Base-by-base conservation (phyloP, 2,329 filamentous ascomycete genomes). In the Claviceps sorghi region DNA sequence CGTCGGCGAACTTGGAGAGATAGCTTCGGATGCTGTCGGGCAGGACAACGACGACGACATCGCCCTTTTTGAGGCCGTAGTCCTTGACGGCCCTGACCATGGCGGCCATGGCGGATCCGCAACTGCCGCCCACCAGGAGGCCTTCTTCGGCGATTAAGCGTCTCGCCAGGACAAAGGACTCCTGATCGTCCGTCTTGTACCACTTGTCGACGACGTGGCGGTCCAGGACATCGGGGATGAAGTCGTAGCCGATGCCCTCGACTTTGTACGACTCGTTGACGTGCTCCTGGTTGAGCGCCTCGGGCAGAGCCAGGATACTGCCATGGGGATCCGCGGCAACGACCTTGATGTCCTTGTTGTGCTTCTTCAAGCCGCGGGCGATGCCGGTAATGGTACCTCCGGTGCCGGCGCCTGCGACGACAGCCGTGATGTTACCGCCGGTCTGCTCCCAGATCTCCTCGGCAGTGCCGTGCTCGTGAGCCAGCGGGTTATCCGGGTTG, bases 11-110 rank as follows among this genome's bases (percentile, higher is more conserved):
- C 79, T 98, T 98, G 72, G 86, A 91, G 29, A 98, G 81, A 68
- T 98, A 98, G 70, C 88, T 96, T 63, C 93, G 80, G 65, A 98
- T 97, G 72, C 89, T 95, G 68, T 98, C 93, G 1, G 93, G 94
- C 19, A 96, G 75, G 51, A 98, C 74, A 30, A 96, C 89, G 30
- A 98, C 93, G 0, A 97, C 81, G 1, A 89, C 81, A 63, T 98
- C 90, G 53, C 86, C 86, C 65, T 90, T 86, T 57, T 80, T 79
- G 57, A 95, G 77, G n/a, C 78, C 74, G 51, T 86, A 72, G 48
- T 95, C 89, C 66, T 84, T 83, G 51, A 84, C 79, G 1, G 88
- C 89, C 59, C 82, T 79, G 32, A 90, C 77, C 69, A 86, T 78
- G 19, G 88, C 91, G 7, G 86, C 83, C 72, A 97, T 85, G 42